Percentiles rank a stretch among this genome's conserved stretches.
These are phyloP conservation scores for Boletus vermiculosoides DNA, from an alignment of 768 basidiomycete species.

Conservation along the genomic window DNA sequence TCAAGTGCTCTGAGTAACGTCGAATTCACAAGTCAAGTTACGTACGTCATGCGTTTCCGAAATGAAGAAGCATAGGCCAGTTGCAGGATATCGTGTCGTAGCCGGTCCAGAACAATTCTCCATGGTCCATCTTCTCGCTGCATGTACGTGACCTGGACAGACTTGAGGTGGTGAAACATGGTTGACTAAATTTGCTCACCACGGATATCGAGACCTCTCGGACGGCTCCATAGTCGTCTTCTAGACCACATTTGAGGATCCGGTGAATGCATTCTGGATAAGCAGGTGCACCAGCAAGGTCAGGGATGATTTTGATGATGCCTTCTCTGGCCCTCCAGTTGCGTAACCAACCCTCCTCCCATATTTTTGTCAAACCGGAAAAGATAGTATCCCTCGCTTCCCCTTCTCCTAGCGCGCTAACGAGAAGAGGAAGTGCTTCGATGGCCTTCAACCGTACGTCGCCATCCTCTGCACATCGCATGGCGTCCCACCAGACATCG, in stretches of 20 bases:
- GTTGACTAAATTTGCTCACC: constrained; percentile 44
- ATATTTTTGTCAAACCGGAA: constrained; percentile 46
- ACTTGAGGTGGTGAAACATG: constrained; percentile 10
- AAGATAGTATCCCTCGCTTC: constrained; percentile 48
- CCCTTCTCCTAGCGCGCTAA: constrained; percentile 47
- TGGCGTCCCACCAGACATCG: constrained; percentile 63
- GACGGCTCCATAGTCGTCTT: constrained; percentile 82
- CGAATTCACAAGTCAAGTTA: constrained; percentile 14
- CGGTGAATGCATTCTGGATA: constrained; percentile 47
- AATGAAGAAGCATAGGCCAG: constrained; percentile 48
- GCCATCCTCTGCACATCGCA: constrained; percentile 54
- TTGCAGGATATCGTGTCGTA: constrained; percentile 42
- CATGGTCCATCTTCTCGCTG: constrained; percentile 41
- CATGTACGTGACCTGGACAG: constrained; percentile 48
- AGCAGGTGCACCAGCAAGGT: constrained; percentile 45
- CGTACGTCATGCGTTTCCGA: constrained; percentile 73
- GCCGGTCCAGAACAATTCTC: constrained; percentile 33
- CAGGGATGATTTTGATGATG: constrained; percentile 55
- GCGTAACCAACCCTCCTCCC: constrained; percentile 58
- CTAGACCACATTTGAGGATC: constrained; percentile 60
- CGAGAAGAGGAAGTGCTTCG: constrained; percentile 60
- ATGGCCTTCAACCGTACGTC: constrained; percentile 72
- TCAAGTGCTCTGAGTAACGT: constrained; percentile 14
- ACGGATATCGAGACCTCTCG: constrained; percentile 67
- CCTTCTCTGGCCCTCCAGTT: constrained; percentile 82